Evolutionary conservation across 768 basidiomycete genomes (phyloP), one percentile per base, ranked within the genome.

Genomic region (Mycena galopus): DNA sequence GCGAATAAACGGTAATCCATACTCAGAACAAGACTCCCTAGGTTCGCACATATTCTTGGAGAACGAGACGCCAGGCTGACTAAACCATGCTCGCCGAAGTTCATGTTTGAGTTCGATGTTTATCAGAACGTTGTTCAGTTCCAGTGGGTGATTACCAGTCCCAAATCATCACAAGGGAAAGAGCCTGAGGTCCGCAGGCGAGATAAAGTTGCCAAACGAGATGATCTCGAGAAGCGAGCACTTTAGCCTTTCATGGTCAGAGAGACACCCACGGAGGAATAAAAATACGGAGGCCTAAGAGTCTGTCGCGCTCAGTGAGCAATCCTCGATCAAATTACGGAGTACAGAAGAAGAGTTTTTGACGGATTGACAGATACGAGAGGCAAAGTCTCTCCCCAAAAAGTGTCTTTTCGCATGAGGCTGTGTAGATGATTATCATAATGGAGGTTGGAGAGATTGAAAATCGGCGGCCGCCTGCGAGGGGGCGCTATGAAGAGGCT

Each of bases 351-450:
- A 55, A 56, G 65, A 62, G 39, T 50, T 44, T 1, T 25, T 58
- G 62, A 64, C 69, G 25, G 42, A n/a, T 58, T 70, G 69, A 59
- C 69, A 71, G 69, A 71, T 59, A 58, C 16, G 5, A 59, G 37
- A 19, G 39, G 7, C 9, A 25, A 29, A 11, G 33, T 25, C 29
- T 35, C 47, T 44, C 19, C 32, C 29, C 27, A n/a, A 60, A 60
- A 51, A 42, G 7, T 30, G 57, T 11, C 9, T 57, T 53, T 29
- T 29, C 32, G 14, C 12, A 7, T 5, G 60, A 65, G 65, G 73
- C 73, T 32, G 56, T 71, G 69, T 27, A 74, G 73, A 74, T 74
- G 69, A 74, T 74, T 74, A 74, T 71, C 73, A 74, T 33, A 7
- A 25, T 32, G 57, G 59, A 64, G 55, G 42, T 51, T 61, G 23